Evolutionary conservation across 1,139 yeast species (phyloP).

Genomic region (Candida dubliniensis): DNA sequence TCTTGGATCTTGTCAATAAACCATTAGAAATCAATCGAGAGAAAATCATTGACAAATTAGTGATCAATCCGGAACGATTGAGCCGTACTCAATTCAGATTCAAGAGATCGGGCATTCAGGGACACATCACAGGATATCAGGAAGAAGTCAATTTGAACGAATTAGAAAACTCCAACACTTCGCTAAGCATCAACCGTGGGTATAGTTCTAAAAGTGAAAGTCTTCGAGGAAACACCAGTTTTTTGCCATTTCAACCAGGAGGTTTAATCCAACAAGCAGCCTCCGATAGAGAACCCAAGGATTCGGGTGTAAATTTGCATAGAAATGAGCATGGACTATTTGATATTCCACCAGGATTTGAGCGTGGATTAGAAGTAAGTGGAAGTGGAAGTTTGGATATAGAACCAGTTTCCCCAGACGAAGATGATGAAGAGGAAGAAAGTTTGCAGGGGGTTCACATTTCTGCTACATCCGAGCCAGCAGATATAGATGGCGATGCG

Average conservation of each 20-base stretch:
- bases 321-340: conserved; percentile 73
- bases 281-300: conserved; percentile 25
- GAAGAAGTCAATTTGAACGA: conserved; percentile 60
- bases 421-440: conserved; percentile 21
- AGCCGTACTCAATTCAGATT: conserved; percentile 59
- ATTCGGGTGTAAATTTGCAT: conserved; percentile 50
- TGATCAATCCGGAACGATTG: conserved; percentile 52
- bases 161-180: conserved; percentile 51
- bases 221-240: conserved; percentile 69
- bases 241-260: conserved; percentile 92
- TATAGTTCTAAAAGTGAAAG: conserved; percentile 62
- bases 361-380: conserved; percentile 58
- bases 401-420: conserved; percentile 16
- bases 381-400: conserved; percentile 8
- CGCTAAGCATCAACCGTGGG: conserved; percentile 70
- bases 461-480: conserved; percentile 14
- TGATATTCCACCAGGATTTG: conserved; percentile 80
- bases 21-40: conserved; percentile 37
- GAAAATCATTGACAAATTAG: conserved; percentile 40
- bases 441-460: too few species aligned
- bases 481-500: conserved; percentile 1
- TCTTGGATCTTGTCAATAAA: conserved; percentile 53
- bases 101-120: conserved; percentile 73
- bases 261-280: conserved; percentile 54
- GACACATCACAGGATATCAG: conserved; percentile 59